Conservation (phyloP, 1,284 basidiomycete species). For the Inonotus hispidus region DNA sequence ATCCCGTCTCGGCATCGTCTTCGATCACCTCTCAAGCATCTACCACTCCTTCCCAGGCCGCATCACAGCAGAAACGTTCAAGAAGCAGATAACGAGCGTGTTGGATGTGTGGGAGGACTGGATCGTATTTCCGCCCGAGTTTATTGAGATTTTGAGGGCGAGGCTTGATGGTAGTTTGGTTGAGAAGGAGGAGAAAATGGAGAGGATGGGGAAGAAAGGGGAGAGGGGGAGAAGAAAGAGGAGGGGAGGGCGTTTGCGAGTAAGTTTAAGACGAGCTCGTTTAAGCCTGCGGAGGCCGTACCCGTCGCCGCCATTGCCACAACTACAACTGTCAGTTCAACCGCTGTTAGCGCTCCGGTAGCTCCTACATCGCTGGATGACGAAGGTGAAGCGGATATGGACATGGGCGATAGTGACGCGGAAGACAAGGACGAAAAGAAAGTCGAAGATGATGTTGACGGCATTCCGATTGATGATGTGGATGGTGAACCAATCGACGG, state of each 20-base stretch:
- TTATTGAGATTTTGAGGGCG: constrained; percentile 63
- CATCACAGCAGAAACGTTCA: constrained; percentile 92
- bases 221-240: constrained; percentile 26
- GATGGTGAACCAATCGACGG: constrained; percentile 35
- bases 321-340: constrained; percentile 20
- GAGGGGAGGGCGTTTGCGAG: constrained; percentile 37
- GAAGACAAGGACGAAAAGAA: constrained; percentile 31
- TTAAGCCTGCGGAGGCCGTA: constrained; percentile 57
- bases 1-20: constrained; percentile 78
- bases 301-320: constrained; percentile 23
- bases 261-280: constrained; percentile 75
- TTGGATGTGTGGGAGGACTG: constrained; percentile 95
- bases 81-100: constrained; percentile 79
- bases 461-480: constrained; percentile 34
- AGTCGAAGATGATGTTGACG: constrained; percentile 32
- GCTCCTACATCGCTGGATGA: constrained; percentile 29
- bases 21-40: constrained; percentile 90
- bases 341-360: neutral
- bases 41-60: constrained; percentile 89
- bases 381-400: constrained; percentile 41
- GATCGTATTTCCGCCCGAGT: constrained; percentile 87
- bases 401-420: constrained; percentile 37
- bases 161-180: constrained; percentile 61
- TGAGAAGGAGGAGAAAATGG: constrained; percentile 29
- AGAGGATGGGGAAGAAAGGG: constrained; percentile 28